Evolutionary conservation across 1,284 basidiomycete species (phyloP), one percentile per base, ranked within the genome.

Genomic region (Ganoderma meredithae): DNA sequence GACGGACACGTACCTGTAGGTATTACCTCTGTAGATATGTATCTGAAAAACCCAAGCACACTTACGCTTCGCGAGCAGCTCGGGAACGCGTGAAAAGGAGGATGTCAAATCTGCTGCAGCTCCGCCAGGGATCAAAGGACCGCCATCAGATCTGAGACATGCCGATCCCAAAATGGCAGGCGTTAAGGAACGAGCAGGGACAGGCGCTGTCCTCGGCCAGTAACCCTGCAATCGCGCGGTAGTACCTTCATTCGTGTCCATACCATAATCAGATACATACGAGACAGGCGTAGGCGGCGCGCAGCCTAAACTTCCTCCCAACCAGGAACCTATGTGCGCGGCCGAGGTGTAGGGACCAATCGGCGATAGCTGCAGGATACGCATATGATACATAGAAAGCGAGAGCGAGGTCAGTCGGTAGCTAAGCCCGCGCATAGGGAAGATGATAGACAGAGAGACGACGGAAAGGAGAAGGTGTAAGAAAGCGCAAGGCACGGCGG

Each of bases 261-360:
- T 60, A 52, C 47, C 44, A 58, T 25, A 44, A 19, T 58, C 49
- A 17, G 19, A 65, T 65, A 60, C 64, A 65, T 59, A 64, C 17
- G 47, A 22, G 12, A 49, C 17, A 12, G 52, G 15, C 27, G 15
- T 31, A 31, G 52, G 41, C 19, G 31, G 60, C 60, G 43, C 10
- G 36, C 19, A 10, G 17, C 43, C 13, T 25, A 22, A 12, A 49
- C 47, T 22, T 25, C 25, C 22, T 49, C n/a, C 40, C 44, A 40
- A 10, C 58, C 33, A 41, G 22, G 22, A 40, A 17, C 27, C 52
- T 27, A 31, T 15, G 15, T 27, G 27, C 27, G 52, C 27, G 15
- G 15, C 52, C 22, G 44, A 19, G 3, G 33, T 49, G 15, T 19
- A 39, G 27, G 44, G 52, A 62, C 60, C 44, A 49, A 52, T 47